These are phyloP conservation scores for Fusarium buharicum DNA, from an alignment of 2,329 filamentous ascomycete genomes.

Conservation along the genomic window DNA sequence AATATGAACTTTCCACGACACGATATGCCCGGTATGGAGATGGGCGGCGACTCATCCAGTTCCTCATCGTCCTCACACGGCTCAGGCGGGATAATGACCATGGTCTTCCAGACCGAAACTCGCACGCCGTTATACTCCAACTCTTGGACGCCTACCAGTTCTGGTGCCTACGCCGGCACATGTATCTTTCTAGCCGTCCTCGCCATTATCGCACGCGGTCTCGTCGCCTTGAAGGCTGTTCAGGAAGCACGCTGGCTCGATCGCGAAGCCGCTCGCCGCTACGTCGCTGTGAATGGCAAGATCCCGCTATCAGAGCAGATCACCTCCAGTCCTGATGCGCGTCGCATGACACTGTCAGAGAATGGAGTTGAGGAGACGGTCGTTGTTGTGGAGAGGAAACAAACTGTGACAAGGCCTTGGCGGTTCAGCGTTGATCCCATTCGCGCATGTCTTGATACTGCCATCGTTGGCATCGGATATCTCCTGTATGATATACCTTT, in stretches of 20 bases:
- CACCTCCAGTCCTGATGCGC: conserved; percentile 68
- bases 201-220: conserved; percentile 72
- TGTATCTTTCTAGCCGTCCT: conserved; percentile 91
- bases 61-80: conserved; percentile 29
- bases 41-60: conserved; percentile 25
- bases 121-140: conserved; percentile 66
- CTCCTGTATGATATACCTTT: conserved; percentile 74
- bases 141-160: conserved; percentile 76
- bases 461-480: conserved; percentile 82
- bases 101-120: conserved; percentile 69
- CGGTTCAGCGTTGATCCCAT: conserved; percentile 82
- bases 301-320: conserved; percentile 68
- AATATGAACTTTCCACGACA: conserved; percentile 42
- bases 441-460: conserved; percentile 74
- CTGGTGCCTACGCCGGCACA: conserved; percentile 83
- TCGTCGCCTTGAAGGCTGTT: conserved; percentile 77
- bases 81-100: conserved; percentile 53
- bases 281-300: conserved; percentile 77
- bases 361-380: conserved; percentile 86
- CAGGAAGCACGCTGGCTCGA: conserved; percentile 74
- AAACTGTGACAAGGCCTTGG: conserved; percentile 72
- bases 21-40: conserved; percentile 42
- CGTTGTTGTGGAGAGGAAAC: conserved; percentile 72
- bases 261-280: conserved; percentile 77
- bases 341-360: conserved; percentile 71